Evolutionary conservation across 352 stramenopile species (phyloP).

Genomic region (Phytophthora idaei): DNA sequence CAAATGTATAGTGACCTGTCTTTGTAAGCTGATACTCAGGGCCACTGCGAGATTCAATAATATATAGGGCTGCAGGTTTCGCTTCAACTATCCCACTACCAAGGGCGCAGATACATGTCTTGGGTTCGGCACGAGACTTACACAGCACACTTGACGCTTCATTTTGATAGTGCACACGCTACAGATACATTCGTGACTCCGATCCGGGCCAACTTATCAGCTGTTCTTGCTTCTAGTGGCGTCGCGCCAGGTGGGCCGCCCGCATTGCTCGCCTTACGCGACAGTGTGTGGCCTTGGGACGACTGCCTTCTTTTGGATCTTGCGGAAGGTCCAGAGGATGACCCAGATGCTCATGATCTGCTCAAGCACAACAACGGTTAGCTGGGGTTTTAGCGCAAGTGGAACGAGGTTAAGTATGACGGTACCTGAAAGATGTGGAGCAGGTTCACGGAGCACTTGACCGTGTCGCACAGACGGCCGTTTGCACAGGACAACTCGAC

Average conservation of each 20-base stretch:
- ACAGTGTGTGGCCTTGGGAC: constrained; percentile 33
- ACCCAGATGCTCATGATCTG: constrained; percentile 44
- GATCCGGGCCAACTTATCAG: constrained; percentile 21
- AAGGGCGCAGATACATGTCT: background rate
- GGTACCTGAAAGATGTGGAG: constrained; percentile 59
- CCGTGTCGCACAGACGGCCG: constrained; percentile 49
- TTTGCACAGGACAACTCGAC: constrained; percentile 71
- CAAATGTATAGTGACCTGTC: background rate
- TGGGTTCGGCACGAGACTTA: background rate
- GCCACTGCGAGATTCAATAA: background rate
- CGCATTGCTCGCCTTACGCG: constrained; percentile 7
- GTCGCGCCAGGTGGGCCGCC: background rate
- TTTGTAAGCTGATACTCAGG: background rate
- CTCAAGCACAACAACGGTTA: constrained; percentile 18
- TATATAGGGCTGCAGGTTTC: constrained; percentile 1
- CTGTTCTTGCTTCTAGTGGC: constrained; percentile 16
- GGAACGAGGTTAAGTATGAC: background rate
- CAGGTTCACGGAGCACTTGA: constrained; percentile 46
- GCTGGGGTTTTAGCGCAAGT: background rate
- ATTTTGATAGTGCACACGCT: constrained; percentile 37
- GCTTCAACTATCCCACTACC: constrained; percentile 22
- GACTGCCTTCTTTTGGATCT: constrained; percentile 45
- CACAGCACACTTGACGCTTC: constrained; percentile 15
- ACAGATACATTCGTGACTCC: constrained; percentile 31
- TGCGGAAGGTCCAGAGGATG: constrained; percentile 47